phyloP scores from a whole-genome alignment of 2,329 filamentous ascomycete species.

The Eurotiales sp. region DNA sequence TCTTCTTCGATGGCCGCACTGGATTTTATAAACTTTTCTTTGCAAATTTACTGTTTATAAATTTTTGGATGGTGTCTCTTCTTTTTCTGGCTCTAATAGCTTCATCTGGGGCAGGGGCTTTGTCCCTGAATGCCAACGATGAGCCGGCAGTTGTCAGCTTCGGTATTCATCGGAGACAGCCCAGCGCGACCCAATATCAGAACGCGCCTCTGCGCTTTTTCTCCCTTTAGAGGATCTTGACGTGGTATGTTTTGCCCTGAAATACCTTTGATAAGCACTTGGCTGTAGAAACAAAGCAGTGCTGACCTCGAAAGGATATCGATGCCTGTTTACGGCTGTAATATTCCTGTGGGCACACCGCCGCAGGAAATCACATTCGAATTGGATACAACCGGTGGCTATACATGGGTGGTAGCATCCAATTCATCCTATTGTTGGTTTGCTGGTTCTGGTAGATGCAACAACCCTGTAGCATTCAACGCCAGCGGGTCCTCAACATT shows the following conservation, averaged over 20 bases:
- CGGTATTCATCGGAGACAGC: neutral
- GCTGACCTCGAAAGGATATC: neutral
- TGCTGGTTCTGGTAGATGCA: neutral
- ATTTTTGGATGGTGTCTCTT: too few relatives aligned
- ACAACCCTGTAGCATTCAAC: constrained; percentile 17
- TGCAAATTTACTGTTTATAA: too few relatives aligned
- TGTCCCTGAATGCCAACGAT: constrained; percentile 2
- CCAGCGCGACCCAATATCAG: neutral
- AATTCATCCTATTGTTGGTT: neutral
- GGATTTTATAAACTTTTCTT: too few relatives aligned
- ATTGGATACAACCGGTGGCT: constrained; percentile 19
- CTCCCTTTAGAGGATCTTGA: neutral
- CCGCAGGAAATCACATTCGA: constrained; percentile 17
- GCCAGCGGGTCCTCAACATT: constrained; percentile 20
- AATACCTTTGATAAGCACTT: too few relatives aligned
- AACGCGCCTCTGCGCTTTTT: neutral
- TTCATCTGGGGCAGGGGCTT: neutral
- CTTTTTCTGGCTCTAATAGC: too few relatives aligned
- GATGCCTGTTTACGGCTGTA: neutral
- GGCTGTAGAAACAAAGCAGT: neutral
- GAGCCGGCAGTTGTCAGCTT: neutral
- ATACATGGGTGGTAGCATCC: constrained; percentile 16
- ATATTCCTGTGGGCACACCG: constrained; percentile 19
- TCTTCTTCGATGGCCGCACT: too few relatives aligned
- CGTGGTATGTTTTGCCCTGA: neutral